Evolutionary conservation across 768 basidiomycete genomes (phyloP).

Genomic region (Panaeolus papilionaceus): DNA sequence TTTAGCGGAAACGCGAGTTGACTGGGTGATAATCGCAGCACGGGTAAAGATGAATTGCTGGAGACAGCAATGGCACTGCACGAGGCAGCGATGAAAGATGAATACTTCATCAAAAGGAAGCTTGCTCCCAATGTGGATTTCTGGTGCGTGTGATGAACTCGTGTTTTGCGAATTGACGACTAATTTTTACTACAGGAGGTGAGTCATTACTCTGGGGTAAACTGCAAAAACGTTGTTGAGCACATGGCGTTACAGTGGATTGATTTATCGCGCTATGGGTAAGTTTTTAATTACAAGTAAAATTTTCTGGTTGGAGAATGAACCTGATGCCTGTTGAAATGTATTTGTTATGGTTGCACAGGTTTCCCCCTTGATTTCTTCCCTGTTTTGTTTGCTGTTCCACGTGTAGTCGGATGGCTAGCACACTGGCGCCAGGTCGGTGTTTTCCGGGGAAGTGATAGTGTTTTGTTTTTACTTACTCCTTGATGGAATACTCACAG

Average conservation of each 20-base stretch:
- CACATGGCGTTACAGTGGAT: conserved; percentile 53
- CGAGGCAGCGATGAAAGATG: conserved; percentile 88
- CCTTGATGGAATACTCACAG: conserved; percentile 40
- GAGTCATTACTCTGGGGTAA: conserved; percentile 31
- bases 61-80: conserved; percentile 91
- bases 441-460: conserved; percentile 5
- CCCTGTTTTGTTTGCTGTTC: conserved; percentile 92
- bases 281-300: conserved; percentile 19
- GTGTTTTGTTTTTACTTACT: conserved; percentile 13
- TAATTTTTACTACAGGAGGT: conserved; percentile 56
- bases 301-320: conserved; percentile 6
- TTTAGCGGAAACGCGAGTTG: not conserved
- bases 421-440: conserved; percentile 89
- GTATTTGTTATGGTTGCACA: conserved; percentile 32
- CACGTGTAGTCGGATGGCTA: conserved; percentile 92
- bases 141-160: conserved; percentile 56
- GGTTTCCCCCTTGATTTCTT: conserved; percentile 95
- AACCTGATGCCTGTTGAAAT: conserved; percentile 1
- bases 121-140: conserved; percentile 93
- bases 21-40: conserved; percentile 48
- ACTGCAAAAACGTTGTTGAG: conserved; percentile 9
- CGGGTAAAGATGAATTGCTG: conserved; percentile 83
- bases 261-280: conserved; percentile 96
- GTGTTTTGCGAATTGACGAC: conserved; percentile 21
- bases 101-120: conserved; percentile 83